Evolutionary conservation across 305 asterid species (phyloP), one percentile per base, ranked within the genome.

Genomic region (Stenogyne calaminthoides): DNA sequence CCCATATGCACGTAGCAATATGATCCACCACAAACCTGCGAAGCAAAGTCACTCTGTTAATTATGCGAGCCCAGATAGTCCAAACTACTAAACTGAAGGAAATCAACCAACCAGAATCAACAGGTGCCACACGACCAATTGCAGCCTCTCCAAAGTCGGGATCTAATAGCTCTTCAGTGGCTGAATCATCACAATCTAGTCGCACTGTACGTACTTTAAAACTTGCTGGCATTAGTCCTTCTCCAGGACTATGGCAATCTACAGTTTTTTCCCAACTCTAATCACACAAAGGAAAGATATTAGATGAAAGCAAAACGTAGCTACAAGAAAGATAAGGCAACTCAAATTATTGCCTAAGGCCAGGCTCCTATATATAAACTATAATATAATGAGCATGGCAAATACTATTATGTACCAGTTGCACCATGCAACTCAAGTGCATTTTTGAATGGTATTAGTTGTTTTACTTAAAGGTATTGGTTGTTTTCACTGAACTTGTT

Each of bases 211-310:
- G 96, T 69, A 93, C 97, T 82, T 93, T 93, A 84, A 93, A 93
- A 81, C 98, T 93, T 18, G 98, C 97, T 58, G 97, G 98, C 97
- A 91, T 93, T 70, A 93, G 75, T 71, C 98, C 98, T 82, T 87
- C 96, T 77, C 98, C 97, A 73, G 98, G 98, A 81, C 97, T 93
- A 78, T 93, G 86, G 78, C 98, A 91, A 80, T 91, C 97, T 88
- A 93, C 88, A 42, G 97, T 93, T 93, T 88, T 93, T 88, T 89
- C 98, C 98, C 98, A 93, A 80, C 98, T 93, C 97, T 93, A 75
- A 36, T 66, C 64, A 39, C 73, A 80, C 15, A 65, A 71, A 55
- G 64, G 34, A 76, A 64, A 76, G 47, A 68, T 25, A 51, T 60
- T 34, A 6, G 25, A 64, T 49, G 49, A 52, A 72, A 63, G 52